Evolutionary conservation across 2,329 filamentous ascomycete species (phyloP), one percentile per base, ranked within the genome.

Genomic region (Diaporthe sp.): DNA sequence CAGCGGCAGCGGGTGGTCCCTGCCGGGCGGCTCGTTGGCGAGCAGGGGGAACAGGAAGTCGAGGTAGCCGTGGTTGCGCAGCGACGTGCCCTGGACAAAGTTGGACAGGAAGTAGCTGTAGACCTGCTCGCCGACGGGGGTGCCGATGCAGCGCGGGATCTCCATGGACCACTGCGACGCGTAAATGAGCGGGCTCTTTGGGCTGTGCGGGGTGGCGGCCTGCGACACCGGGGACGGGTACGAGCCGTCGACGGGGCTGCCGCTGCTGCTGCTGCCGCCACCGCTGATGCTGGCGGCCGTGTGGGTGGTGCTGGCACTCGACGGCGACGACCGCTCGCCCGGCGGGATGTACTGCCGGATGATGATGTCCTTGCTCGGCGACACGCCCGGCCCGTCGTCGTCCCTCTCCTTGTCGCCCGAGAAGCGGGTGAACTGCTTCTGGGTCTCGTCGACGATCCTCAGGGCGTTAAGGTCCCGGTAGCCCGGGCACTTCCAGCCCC

Each of bases 391-490:
- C 28, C 28, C 51, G 39, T 77, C 74, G 6, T 73, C 69, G 39
- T 39, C 68, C 65, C 57, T 39, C 8, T 77, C 74, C 57, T 69
- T 74, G 44, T 77, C 74, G 34, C 67, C 76, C 8, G 76, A 75
- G 67, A 77, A 77, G 51, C 76, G 76, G 1, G 76, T 74, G 58
- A 74, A 74, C 31, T 76, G 74, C 59, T 77, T 77, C 44, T 77
- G 74, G 7, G 76, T 77, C 74, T 77, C 74, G 57, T 77, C 76
- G 17, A 77, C 76, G n/a, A 77, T 77, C 59, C 76, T 69, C 31
- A 77, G 46, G 42, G 76, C 76, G 44, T 75, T 77, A 42, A 76
- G 76, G 22, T 77, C 76, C 28, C 76, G 74, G 34, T 77, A 77
- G 53, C 76, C 76, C 7, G 76, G 76, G 8, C 76, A 77, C n/a